A percentile compares a stretch with the other conserved stretches of the same genome.
phyloP scores from a whole-genome alignment of 176 grass and related monocot genomes.

The Tuctoria greenei region DNA sequence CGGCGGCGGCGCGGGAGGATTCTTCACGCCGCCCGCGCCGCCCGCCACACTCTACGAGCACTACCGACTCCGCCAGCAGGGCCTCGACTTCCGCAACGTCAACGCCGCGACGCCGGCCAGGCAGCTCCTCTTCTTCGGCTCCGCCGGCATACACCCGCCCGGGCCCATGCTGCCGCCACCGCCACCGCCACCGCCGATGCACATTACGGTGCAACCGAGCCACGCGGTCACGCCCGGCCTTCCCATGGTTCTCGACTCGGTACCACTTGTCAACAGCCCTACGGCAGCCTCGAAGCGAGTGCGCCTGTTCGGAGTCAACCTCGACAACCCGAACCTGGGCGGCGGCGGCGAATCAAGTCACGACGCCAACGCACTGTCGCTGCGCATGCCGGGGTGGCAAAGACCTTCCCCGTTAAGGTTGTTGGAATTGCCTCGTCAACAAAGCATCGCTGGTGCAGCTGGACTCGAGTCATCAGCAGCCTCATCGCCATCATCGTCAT shows the following conservation, averaged over 20 bases:
- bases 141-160: conserved; percentile 32
- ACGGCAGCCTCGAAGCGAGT: conserved; percentile 65
- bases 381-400: conserved; percentile 64
- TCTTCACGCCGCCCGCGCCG: conserved; percentile 59
- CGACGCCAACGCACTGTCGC: conserved; percentile 46
- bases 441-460: conserved; percentile 3
- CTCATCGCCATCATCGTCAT: conserved; percentile 56
- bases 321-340: conserved; percentile 65
- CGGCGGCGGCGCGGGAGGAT: conserved; percentile 24
- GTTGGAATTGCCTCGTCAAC: conserved; percentile 43
- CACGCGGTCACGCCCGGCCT: not conserved
- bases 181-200: conserved; percentile 22
- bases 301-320: conserved; percentile 90
- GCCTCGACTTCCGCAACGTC: conserved; percentile 44
- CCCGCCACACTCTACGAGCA: conserved; percentile 82
- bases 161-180: conserved; percentile 41
- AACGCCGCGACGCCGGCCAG: conserved; percentile 11
- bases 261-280: conserved; percentile 49
- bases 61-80: conserved; percentile 71
- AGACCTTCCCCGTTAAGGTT: conserved; percentile 43
- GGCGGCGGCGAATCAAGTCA: conserved; percentile 31
- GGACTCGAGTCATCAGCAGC: conserved; percentile 43
- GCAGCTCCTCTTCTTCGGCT: conserved; percentile 62
- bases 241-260: conserved; percentile 69
- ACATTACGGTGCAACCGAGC: conserved; percentile 52